phyloP scores from a whole-genome alignment of 345 rosid species.

The Conringia planisiliqua region DNA sequence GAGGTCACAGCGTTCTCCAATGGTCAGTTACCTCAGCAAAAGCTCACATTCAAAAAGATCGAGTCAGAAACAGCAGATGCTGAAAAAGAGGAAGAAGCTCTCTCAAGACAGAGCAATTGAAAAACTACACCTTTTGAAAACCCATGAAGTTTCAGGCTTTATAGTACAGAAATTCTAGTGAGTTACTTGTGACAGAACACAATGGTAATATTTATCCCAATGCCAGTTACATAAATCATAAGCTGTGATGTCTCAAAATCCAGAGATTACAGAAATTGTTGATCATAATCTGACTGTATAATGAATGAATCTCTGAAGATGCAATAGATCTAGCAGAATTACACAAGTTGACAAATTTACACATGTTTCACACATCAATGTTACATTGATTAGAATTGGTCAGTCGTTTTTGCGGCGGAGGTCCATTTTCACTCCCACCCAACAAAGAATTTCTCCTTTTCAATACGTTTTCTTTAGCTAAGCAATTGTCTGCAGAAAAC shows the following conservation, averaged over 20 bases:
- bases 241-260: slow-evolving; percentile 3
- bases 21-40: slow-evolving; percentile 84
- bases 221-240: slow-evolving; percentile 11
- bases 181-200: background rate
- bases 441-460: slow-evolving; percentile 31
- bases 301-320: slow-evolving; percentile 11
- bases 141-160: background rate
- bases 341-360: slow-evolving; percentile 22
- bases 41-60: slow-evolving; percentile 62
- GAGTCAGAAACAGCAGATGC: slow-evolving; percentile 31
- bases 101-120: slow-evolving; percentile 25
- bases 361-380: slow-evolving; percentile 27
- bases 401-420: slow-evolving; percentile 24
- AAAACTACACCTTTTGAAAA: background rate
- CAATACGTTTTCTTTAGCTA: slow-evolving; percentile 20
- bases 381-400: slow-evolving; percentile 23
- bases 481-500: slow-evolving; percentile 14
- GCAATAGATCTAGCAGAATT: slow-evolving; percentile 5
- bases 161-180: slow-evolving; percentile 4
- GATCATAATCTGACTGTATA: slow-evolving; percentile 5
- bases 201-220: background rate
- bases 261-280: background rate
- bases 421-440: slow-evolving; percentile 27
- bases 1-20: slow-evolving; percentile 65
- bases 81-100: slow-evolving; percentile 38